phyloP scores from a whole-genome alignment of 2,329 filamentous ascomycete species.

The Ophiostoma angusticollis region DNA sequence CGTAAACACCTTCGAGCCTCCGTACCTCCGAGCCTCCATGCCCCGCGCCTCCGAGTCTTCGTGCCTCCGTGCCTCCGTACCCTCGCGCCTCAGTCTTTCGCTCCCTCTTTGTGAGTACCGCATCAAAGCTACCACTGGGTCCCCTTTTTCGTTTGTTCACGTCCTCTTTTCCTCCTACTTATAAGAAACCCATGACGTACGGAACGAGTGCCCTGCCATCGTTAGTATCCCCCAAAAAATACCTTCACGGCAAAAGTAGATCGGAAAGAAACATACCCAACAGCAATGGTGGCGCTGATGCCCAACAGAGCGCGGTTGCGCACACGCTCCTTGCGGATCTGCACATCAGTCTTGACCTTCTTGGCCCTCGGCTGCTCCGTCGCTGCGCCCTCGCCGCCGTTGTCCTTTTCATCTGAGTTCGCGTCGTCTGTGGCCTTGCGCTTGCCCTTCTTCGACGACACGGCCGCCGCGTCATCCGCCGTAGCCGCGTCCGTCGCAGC shows the following conservation, averaged over 20 bases:
- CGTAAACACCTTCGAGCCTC: too few species aligned
- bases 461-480: slow-evolving; percentile 24
- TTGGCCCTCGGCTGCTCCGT: slow-evolving; percentile 34
- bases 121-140: too few species aligned
- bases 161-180: not conserved
- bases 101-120: too few species aligned
- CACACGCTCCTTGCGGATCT: slow-evolving; percentile 74
- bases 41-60: not conserved
- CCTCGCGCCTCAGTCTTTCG: too few species aligned
- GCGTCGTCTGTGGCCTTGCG: slow-evolving; percentile 63
- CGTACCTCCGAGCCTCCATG: not conserved
- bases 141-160: not conserved
- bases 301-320: slow-evolving; percentile 76
- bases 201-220: slow-evolving; percentile 17
- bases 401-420: slow-evolving; percentile 51
- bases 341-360: slow-evolving; percentile 67
- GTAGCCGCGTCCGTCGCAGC: slow-evolving; percentile 27
- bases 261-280: slow-evolving; percentile 57
- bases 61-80: too few species aligned
- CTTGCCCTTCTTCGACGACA: slow-evolving; percentile 44
- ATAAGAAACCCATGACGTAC: slow-evolving; percentile 17
- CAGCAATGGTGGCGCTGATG: slow-evolving; percentile 71
- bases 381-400: slow-evolving; percentile 17
- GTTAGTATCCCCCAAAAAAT: not conserved
- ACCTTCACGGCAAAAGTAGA: not conserved